These are phyloP conservation scores for Prosopis cineraria DNA, from an alignment of 306 rosid species.

Conservation along the genomic window DNA sequence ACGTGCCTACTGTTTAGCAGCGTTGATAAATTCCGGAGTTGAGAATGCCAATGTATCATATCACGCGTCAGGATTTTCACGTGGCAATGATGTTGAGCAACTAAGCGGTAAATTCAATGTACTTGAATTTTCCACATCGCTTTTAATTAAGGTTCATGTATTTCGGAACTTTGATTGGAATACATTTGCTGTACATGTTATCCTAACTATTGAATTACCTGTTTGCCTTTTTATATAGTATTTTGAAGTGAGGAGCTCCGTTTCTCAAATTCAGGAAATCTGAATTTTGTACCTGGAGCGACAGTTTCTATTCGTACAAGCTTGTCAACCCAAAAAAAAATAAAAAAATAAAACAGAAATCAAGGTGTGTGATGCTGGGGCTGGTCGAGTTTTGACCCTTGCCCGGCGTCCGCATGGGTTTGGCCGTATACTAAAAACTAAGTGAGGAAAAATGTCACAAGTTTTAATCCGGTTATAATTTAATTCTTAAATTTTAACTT, in stretches of 20 bases:
- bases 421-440: too few relatives aligned
- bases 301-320: neutral
- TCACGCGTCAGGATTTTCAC: slow-evolving; percentile 7
- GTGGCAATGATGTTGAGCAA: neutral
- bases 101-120: neutral
- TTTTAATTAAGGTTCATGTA: neutral
- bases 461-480: too few relatives aligned
- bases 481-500: too few relatives aligned
- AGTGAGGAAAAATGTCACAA: too few relatives aligned
- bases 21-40: neutral
- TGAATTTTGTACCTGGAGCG: neutral
- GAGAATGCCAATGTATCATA: neutral
- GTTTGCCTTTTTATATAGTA: neutral
- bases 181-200: neutral
- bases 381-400: neutral
- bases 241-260: neutral
- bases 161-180: neutral
- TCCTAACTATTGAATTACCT: neutral
- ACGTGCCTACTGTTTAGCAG: slow-evolving; percentile 41
- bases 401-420: neutral
- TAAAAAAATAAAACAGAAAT: too few relatives aligned
- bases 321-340: neutral
- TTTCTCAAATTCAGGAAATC: neutral
- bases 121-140: neutral
- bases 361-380: neutral